Conservation (phyloP, 2,329 filamentous ascomycete genomes). For the Metarhizium sp. region DNA sequence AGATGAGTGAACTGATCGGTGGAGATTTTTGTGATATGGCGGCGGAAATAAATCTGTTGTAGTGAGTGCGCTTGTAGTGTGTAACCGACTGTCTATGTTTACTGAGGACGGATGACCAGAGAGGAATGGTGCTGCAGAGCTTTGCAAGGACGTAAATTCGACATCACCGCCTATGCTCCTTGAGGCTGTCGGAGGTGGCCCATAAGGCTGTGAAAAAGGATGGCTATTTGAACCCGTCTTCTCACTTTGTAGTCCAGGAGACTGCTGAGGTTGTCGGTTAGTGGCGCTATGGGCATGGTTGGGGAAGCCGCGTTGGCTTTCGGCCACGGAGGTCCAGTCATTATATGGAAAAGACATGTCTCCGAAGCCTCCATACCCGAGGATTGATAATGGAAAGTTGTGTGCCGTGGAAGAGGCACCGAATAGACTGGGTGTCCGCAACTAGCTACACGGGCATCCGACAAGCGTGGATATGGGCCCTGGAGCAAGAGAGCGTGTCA, state of each 20-base stretch:
- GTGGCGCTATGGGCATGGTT: not conserved
- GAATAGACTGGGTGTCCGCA: constrained; percentile 6
- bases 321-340: constrained; percentile 12
- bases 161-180: not conserved
- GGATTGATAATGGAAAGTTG: constrained; percentile 8
- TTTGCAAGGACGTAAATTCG: not conserved
- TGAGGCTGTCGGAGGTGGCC: not conserved
- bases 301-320: constrained; percentile 11
- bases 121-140: not conserved
- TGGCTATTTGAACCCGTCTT: not conserved
- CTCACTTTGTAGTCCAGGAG: not conserved
- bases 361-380: constrained; percentile 9
- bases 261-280: not conserved
- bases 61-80: not conserved
- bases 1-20: not conserved
- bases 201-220: not conserved
- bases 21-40: not conserved
- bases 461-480: constrained; percentile 5
- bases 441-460: constrained; percentile 6
- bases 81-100: not conserved
- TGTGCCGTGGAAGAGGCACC: constrained; percentile 13
- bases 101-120: not conserved
- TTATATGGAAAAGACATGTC: constrained; percentile 16
- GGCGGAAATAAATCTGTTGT: not conserved
- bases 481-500: constrained; percentile 8